These are phyloP conservation scores for Leptographium procerum DNA, from an alignment of 2,329 filamentous ascomycete genomes.

Conservation along the genomic window DNA sequence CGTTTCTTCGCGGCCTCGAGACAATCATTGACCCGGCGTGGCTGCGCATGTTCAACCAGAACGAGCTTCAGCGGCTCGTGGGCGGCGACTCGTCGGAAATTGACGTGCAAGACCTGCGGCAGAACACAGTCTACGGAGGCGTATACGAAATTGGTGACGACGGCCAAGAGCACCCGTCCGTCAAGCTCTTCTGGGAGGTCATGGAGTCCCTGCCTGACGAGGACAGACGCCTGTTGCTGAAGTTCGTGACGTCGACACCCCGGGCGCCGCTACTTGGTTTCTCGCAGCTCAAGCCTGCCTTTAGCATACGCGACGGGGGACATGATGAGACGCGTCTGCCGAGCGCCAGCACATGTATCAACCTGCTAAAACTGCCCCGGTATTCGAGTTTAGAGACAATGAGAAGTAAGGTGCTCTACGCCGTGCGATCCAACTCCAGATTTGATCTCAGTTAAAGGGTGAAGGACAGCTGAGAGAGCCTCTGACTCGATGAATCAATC, in stretches of 20 bases:
- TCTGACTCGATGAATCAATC: background rate
- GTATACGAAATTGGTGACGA: slow-evolving; percentile 87
- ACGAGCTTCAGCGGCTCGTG: slow-evolving; percentile 84
- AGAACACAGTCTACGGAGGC: slow-evolving; percentile 78
- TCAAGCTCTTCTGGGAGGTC: slow-evolving; percentile 85
- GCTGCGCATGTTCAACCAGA: slow-evolving; percentile 98
- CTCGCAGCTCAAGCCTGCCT: slow-evolving; percentile 68
- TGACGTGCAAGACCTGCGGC: slow-evolving; percentile 73
- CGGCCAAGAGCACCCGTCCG: slow-evolving; percentile 69
- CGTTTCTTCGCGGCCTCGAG: slow-evolving; percentile 77
- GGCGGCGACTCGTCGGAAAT: slow-evolving; percentile 80
- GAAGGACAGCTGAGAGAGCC: background rate
- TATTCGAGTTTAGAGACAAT: slow-evolving; percentile 58
- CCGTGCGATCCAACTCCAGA: slow-evolving; percentile 78
- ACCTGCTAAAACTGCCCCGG: slow-evolving; percentile 80
- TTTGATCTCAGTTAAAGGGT: slow-evolving; percentile 64
- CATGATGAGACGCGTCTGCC: slow-evolving; percentile 67
- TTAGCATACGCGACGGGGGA: slow-evolving; percentile 80
- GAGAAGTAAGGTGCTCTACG: slow-evolving; percentile 76
- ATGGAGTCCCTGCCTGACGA: slow-evolving; percentile 64
- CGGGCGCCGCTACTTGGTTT: slow-evolving; percentile 85
- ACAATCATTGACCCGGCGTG: slow-evolving; percentile 84
- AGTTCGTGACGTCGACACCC: slow-evolving; percentile 91
- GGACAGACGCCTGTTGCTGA: slow-evolving; percentile 76
- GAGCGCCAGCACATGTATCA: slow-evolving; percentile 93